Conservation (phyloP, 257 asterid genomes). For the Echites panduratus region DNA sequence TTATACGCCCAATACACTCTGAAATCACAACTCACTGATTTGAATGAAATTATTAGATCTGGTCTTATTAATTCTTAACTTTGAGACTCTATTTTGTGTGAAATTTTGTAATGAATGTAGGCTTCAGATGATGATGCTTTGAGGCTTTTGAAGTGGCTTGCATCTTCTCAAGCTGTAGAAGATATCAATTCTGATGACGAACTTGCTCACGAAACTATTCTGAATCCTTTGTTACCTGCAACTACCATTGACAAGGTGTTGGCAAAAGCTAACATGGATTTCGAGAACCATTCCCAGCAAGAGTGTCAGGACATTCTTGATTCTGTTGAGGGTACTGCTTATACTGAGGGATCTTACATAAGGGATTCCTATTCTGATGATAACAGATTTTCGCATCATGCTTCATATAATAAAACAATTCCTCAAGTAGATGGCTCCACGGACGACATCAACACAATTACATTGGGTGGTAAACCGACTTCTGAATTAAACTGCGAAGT, state of each 20-base stretch:
- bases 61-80: not conserved
- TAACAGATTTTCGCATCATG: conserved; percentile 27
- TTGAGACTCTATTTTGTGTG: conserved; percentile 5
- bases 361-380: conserved; percentile 26
- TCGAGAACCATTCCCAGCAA: conserved; percentile 83
- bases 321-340: conserved; percentile 47
- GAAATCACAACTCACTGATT: not conserved
- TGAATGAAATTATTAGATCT: not conserved
- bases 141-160: conserved; percentile 90
- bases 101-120: conserved; percentile 27
- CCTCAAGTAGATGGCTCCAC: conserved; percentile 80
- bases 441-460: conserved; percentile 45
- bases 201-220: conserved; percentile 66
- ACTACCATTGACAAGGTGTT: conserved; percentile 54
- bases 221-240: conserved; percentile 74
- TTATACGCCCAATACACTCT: not conserved
- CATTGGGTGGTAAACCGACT: conserved; percentile 31
- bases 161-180: conserved; percentile 95
- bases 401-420: conserved; percentile 32
- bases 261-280: conserved; percentile 79
- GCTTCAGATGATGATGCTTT: conserved; percentile 68
- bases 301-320: conserved; percentile 99
- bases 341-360: conserved; percentile 39
- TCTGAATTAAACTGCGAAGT: conserved; percentile 33
- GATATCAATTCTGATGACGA: conserved; percentile 98